Evolutionary conservation across 441 rosid species (phyloP).

Genomic region (Lepidium campestre): DNA sequence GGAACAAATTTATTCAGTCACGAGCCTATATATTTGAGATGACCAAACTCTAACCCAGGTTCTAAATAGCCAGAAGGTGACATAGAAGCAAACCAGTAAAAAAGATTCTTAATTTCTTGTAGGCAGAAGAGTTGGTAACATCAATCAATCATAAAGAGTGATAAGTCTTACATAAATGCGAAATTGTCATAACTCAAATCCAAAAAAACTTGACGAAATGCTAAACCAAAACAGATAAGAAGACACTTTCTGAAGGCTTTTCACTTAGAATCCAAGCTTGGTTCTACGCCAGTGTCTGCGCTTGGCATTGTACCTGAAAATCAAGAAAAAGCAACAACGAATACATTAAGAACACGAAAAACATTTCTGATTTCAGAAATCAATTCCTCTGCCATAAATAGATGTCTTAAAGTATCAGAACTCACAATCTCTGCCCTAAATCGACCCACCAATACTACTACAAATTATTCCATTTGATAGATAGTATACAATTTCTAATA

Average conservation of each 20-base stretch:
- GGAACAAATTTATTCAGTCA: not conserved
- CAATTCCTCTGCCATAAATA: not conserved
- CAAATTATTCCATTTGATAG: not conserved
- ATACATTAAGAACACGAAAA: not conserved
- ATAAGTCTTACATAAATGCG: conserved; percentile 1
- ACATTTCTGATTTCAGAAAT: not conserved
- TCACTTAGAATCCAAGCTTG: conserved; percentile 79
- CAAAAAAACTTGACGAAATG: not conserved
- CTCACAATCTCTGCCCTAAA: not conserved
- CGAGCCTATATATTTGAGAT: not conserved
- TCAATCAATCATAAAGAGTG: not conserved
- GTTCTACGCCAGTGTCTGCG: conserved; percentile 98
- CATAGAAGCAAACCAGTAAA: not conserved
- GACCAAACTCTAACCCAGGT: not conserved
- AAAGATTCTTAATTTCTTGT: not conserved
- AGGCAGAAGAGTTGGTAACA: conserved; percentile 12
- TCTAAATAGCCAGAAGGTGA: not conserved
- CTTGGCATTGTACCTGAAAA: conserved; percentile 83
- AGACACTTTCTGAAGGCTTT: not conserved
- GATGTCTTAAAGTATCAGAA: not conserved
- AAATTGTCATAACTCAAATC: conserved; percentile 9
- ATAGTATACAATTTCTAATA: not conserved
- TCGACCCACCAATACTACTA: not conserved
- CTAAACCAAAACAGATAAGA: conserved; percentile 18
- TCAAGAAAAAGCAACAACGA: not conserved